phyloP scores from a whole-genome alignment of 768 basidiomycete genomes.

The Lentinula raphanica region DNA sequence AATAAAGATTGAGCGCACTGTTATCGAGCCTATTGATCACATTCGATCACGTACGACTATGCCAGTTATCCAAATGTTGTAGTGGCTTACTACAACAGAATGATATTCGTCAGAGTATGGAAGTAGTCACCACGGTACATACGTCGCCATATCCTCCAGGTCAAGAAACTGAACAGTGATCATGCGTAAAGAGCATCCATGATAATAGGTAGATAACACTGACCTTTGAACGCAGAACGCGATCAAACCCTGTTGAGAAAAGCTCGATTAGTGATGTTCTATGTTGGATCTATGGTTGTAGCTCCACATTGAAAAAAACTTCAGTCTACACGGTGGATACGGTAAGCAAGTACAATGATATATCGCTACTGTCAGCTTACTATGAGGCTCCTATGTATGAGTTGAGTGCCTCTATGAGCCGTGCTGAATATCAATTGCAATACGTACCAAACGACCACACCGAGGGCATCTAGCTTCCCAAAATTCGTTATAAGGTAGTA shows the following conservation, averaged over 20 bases:
- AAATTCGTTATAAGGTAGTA: neutral
- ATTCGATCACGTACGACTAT: conserved; percentile 19
- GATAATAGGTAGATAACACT: conserved; percentile 6
- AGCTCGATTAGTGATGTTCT: conserved; percentile 4
- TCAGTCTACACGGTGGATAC: conserved; percentile 29
- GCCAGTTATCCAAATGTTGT: conserved; percentile 19
- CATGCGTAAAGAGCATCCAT: no score
- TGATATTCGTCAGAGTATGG: no score
- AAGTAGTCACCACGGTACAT: no score
- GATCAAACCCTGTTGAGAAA: conserved; percentile 38
- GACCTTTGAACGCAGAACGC: conserved; percentile 49
- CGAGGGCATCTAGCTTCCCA: neutral
- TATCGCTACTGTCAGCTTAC: conserved; percentile 21
- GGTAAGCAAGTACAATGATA: neutral
- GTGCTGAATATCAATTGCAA: neutral
- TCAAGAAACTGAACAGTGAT: conserved; percentile 35
- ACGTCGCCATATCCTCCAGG: conserved; percentile 44
- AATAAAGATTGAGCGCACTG: conserved; percentile 15
- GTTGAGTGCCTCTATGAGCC: neutral
- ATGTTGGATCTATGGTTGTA: no score
- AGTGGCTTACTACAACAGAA: conserved; percentile 33
- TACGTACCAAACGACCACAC: neutral
- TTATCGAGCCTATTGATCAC: no score
- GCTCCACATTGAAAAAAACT: conserved; percentile 40
- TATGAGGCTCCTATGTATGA: conserved; percentile 28